phyloP scores from a whole-genome alignment of 169 alveolate species.

The Amoebophrya sp. region DNA sequence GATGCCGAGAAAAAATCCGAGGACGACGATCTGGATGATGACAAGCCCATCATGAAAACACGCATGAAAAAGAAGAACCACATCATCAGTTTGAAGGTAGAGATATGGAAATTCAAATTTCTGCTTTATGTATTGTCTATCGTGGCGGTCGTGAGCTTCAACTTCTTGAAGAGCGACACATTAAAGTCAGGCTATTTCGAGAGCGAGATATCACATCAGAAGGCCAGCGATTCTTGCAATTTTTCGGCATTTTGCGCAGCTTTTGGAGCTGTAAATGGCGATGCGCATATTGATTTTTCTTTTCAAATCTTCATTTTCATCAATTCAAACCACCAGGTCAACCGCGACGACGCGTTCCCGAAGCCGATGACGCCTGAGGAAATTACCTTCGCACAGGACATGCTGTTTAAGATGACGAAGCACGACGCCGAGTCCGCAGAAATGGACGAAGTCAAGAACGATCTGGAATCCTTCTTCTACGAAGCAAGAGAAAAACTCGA shows the following conservation, averaged over 20 bases:
- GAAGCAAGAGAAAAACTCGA: not conserved
- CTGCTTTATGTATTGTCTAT: too few relatives aligned
- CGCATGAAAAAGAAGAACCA: not conserved
- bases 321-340: not conserved
- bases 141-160: too few relatives aligned
- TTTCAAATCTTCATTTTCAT: not conserved
- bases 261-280: too few relatives aligned
- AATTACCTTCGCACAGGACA: not conserved
- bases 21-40: not conserved
- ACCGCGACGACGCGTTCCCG: not conserved
- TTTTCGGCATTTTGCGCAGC: too few relatives aligned
- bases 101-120: too few relatives aligned
- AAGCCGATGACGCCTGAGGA: constrained; percentile 1
- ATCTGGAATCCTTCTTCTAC: constrained; percentile 8
- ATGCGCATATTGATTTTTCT: too few relatives aligned
- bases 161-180: too few relatives aligned
- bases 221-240: too few relatives aligned
- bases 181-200: too few relatives aligned
- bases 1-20: not conserved
- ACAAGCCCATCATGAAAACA: not conserved
- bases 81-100: constrained; percentile 6
- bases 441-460: not conserved
- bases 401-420: not conserved
- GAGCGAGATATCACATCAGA: too few relatives aligned
- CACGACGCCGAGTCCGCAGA: not conserved